Conservation (phyloP, 495 filamentous ascomycete genomes). For the Hypoxylon cercidicola region DNA sequence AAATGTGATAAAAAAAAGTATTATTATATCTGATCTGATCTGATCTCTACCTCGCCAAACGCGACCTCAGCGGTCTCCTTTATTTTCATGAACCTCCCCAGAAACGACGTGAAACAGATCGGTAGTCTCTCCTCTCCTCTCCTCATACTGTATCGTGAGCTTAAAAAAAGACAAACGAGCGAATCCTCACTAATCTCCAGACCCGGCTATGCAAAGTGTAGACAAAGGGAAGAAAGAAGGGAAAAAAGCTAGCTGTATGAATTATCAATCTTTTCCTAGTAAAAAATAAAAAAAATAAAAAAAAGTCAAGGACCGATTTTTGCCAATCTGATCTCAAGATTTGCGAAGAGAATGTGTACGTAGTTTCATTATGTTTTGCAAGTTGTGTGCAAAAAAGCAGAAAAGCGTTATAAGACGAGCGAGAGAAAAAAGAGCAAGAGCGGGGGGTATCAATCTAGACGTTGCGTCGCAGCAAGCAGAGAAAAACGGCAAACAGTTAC, state of each 20-base stretch:
- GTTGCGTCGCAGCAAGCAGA: constrained; percentile 18
- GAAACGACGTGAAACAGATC: constrained; percentile 11
- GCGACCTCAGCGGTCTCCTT: constrained; percentile 16
- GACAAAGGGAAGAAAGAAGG: constrained; percentile 20
- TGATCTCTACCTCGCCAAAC: neutral
- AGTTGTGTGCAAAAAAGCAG: neutral
- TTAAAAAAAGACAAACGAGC: constrained; percentile 10
- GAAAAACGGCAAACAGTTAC: constrained; percentile 46
- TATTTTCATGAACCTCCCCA: constrained; percentile 24
- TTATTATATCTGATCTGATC: constrained; percentile 38
- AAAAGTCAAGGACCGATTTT: neutral
- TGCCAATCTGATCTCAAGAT: constrained; percentile 27
- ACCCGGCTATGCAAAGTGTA: constrained; percentile 34
- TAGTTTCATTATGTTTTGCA: constrained; percentile 41
- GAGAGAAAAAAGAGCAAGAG: constrained; percentile 21
- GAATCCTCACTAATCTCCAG: constrained; percentile 19
- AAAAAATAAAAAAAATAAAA: neutral
- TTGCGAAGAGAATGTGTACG: constrained; percentile 15
- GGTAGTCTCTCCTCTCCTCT: constrained; percentile 3
- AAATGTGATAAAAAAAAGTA: constrained; percentile 22
- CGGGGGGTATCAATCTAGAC: constrained; percentile 52
- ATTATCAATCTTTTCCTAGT: constrained; percentile 27
- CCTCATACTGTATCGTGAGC: constrained; percentile 10
- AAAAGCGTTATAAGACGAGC: constrained; percentile 2
- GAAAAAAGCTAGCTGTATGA: constrained; percentile 18